phyloP scores from a whole-genome alignment of 257 asterid genomes.

The Ballota nigra region DNA sequence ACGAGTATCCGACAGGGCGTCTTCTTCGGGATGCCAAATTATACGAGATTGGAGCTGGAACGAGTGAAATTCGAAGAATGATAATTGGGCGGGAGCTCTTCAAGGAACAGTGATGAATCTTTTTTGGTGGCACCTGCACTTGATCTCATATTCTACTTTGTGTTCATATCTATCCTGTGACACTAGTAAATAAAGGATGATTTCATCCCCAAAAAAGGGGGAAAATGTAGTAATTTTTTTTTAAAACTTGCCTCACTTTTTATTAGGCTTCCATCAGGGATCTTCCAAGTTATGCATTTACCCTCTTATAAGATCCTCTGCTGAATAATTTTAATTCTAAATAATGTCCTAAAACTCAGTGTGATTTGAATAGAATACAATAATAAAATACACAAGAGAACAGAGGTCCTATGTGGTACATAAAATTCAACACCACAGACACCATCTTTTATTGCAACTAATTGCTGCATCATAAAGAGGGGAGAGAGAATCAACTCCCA shows the following conservation, averaged over 20 bases:
- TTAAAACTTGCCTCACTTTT: too few species aligned
- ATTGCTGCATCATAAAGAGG: background rate
- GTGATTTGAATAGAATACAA: background rate
- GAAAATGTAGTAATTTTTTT: too few species aligned
- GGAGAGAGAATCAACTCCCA: background rate
- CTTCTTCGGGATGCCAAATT: slow-evolving; percentile 90
- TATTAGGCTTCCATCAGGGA: background rate
- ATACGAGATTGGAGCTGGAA: slow-evolving; percentile 97
- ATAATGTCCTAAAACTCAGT: too few species aligned
- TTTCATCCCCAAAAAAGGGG: background rate
- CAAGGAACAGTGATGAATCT: slow-evolving; percentile 48
- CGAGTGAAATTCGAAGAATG: slow-evolving; percentile 90
- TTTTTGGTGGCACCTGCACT: too few species aligned
- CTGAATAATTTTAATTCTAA: too few species aligned
- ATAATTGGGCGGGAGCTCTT: slow-evolving; percentile 84
- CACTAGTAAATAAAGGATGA: background rate
- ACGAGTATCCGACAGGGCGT: slow-evolving; percentile 95
- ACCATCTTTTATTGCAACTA: too few species aligned
- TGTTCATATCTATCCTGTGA: background rate
- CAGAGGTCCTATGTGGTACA: background rate
- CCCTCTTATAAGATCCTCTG: background rate
- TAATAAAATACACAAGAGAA: background rate
- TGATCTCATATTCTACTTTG: too few species aligned
- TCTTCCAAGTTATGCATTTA: background rate
- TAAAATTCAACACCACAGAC: background rate